A percentile compares a stretch with the other conserved stretches of the same genome.
These are phyloP conservation scores for Polymyxa betae DNA, from an alignment of 208 protist genomes.

Conservation along the genomic window DNA sequence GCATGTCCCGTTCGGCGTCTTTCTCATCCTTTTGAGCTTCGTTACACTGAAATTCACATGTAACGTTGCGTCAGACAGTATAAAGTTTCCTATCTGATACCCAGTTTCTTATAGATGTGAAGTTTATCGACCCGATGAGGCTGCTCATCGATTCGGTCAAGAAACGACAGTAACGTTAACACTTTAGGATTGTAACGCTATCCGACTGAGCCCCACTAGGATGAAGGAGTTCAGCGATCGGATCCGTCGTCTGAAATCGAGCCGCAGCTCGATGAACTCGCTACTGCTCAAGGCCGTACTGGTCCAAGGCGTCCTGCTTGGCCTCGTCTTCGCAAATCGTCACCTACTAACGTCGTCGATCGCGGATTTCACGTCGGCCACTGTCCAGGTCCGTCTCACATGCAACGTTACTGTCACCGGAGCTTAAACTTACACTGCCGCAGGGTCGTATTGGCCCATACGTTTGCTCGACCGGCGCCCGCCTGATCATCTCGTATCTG, in stretches of 20 bases:
- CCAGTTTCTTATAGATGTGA: no score
- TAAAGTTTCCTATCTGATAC: no score
- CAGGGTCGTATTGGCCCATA: no score
- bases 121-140: neutral
- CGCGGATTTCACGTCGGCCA: neutral
- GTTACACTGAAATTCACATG: neutral
- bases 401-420: neutral
- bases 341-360: neutral
- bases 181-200: neutral
- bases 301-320: constrained; percentile 22
- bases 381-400: neutral
- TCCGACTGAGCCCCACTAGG: neutral
- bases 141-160: neutral
- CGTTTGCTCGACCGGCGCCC: neutral
- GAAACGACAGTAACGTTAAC: neutral
- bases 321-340: constrained; percentile 25
- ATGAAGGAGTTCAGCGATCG: neutral
- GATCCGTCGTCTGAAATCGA: neutral
- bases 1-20: neutral
- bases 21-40: neutral
- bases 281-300: neutral
- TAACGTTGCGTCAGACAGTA: no score
- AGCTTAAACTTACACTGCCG: no score
- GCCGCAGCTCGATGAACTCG: neutral
- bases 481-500: neutral